Evolutionary conservation across 495 filamentous ascomycete genomes (phyloP).

Genomic region (Penicillium pancosmium): DNA sequence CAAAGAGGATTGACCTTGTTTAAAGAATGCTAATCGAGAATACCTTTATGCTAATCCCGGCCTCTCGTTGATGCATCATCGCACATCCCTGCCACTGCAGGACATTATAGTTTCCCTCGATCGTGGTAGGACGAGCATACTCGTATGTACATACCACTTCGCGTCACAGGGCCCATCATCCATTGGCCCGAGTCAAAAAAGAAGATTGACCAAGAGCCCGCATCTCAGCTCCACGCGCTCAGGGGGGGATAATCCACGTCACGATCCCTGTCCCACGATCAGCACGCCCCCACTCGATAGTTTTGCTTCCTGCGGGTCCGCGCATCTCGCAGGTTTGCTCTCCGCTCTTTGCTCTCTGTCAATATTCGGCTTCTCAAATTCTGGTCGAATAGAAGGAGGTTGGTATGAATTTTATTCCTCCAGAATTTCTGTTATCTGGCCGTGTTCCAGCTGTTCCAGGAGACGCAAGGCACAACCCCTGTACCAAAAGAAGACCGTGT

Average conservation of each 20-base stretch:
- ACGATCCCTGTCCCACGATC: conserved; percentile 9
- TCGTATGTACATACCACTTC: conserved; percentile 16
- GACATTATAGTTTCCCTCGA: not conserved
- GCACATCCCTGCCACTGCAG: conserved; percentile 2
- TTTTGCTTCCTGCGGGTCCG: conserved; percentile 15
- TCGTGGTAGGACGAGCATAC: conserved; percentile 5
- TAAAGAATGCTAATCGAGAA: conserved; percentile 6
- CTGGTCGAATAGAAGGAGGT: not conserved
- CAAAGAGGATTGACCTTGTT: conserved; percentile 3
- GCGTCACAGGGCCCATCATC: not conserved
- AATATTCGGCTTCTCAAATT: not conserved
- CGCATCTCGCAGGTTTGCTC: conserved; percentile 3
- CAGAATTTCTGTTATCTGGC: not conserved
- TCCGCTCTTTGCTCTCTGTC: not conserved
- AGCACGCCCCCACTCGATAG: conserved; percentile 17
- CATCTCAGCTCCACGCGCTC: conserved; percentile 2
- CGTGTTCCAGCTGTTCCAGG: not conserved
- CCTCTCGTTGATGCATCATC: not conserved
- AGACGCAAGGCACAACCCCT: not conserved
- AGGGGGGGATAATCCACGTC: conserved; percentile 5
- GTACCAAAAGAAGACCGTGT: not conserved
- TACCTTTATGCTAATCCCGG: conserved; percentile 2
- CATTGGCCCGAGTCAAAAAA: not conserved
- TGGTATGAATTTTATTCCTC: not conserved
- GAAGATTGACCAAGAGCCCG: not conserved